Evolutionary conservation across 75 land plant species (phyloP).

Genomic region (Picea sitchensis): DNA sequence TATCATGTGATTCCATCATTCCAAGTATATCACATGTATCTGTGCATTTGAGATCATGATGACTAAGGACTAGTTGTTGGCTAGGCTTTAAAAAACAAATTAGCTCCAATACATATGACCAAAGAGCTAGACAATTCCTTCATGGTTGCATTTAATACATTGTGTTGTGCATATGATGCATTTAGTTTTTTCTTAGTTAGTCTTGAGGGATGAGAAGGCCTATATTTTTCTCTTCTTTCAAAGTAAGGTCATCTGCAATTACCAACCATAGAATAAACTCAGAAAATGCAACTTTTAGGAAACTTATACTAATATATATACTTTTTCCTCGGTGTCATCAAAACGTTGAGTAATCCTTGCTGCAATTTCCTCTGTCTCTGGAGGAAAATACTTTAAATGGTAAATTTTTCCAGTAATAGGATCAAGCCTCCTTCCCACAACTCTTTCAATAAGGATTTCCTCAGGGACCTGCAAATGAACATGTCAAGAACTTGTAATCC

Average conservation of each 20-base stretch:
- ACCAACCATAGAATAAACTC: not conserved
- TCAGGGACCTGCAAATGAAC: conserved; percentile 75
- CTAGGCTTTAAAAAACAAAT: not conserved
- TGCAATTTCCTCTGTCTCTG: conserved; percentile 78
- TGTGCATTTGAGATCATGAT: no score
- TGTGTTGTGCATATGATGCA: not conserved
- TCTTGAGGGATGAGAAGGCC: not conserved
- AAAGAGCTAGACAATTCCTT: not conserved
- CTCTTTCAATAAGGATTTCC: conserved; percentile 83
- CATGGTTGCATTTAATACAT: not conserved
- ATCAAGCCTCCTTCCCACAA: conserved; percentile 82
- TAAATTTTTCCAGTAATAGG: conserved; percentile 92
- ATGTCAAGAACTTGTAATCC: conserved; percentile 9
- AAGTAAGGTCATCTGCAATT: not conserved
- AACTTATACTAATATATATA: conserved; percentile 6
- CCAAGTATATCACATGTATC: no score
- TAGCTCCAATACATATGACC: not conserved
- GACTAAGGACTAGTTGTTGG: not conserved
- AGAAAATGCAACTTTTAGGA: not conserved
- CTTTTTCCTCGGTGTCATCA: conserved; percentile 95
- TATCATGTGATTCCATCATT: no score
- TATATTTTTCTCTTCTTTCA: not conserved
- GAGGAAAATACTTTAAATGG: conserved; percentile 76
- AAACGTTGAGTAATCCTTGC: conserved; percentile 68
- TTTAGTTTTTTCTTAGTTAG: not conserved